Evolutionary conservation across 768 basidiomycete genomes (phyloP).

Genomic region (Suillus cothurnatus): DNA sequence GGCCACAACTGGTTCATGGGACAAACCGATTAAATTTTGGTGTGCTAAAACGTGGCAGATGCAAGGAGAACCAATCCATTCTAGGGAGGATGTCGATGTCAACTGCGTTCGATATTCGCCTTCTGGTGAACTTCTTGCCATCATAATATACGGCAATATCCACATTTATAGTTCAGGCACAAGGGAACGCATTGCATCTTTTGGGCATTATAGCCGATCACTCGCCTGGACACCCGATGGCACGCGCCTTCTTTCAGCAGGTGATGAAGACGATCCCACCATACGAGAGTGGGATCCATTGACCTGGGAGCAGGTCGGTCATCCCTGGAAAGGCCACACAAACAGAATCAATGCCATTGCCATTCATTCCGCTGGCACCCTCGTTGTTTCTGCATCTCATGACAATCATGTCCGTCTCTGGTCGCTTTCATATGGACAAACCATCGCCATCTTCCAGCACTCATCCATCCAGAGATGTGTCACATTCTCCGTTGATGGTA

Average conservation of each 20-base stretch:
- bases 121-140: too few relatives aligned
- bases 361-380: not conserved
- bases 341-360: too few relatives aligned
- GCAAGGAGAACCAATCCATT: too few relatives aligned
- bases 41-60: too few relatives aligned
- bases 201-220: not conserved
- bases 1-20: too few relatives aligned
- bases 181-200: not conserved
- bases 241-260: not conserved
- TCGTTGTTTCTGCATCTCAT: not conserved
- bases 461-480: rapidly evolving
- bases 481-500: not conserved
- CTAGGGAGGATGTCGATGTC: too few relatives aligned
- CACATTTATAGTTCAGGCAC: not conserved
- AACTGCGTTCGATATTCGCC: too few relatives aligned
- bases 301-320: not conserved
- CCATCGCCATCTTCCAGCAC: not conserved
- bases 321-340: not conserved
- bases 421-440: not conserved
- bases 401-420: not conserved
- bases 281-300: not conserved
- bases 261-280: not conserved
- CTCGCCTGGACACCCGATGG: not conserved
- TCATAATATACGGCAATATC: not conserved
- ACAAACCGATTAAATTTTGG: too few relatives aligned